Conservation (phyloP, 345 rosid species). For the sweet orange (Citrus sinensis) region DNA sequence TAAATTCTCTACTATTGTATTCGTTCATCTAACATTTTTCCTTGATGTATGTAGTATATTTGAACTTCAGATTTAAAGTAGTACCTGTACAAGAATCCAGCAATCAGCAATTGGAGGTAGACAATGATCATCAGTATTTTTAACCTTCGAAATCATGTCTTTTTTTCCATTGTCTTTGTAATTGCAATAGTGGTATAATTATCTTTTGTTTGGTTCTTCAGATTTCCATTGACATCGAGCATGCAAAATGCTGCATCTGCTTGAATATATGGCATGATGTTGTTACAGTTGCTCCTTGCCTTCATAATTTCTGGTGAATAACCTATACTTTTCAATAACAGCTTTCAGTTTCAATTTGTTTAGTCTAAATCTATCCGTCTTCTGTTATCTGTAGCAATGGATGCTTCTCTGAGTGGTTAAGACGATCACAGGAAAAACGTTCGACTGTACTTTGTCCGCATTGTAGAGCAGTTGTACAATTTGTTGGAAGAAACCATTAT, state of each 20-base stretch:
- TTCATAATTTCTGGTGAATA: conserved; percentile 87
- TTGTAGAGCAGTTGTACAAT: conserved; percentile 81
- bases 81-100: conserved; percentile 45
- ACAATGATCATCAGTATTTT: conserved; percentile 4
- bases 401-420: conserved; percentile 95
- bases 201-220: conserved; percentile 25
- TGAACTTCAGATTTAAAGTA: conserved; percentile 67
- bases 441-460: conserved; percentile 77
- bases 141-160: background rate
- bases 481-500: conserved; percentile 85
- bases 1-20: background rate
- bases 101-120: conserved; percentile 54
- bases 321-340: background rate
- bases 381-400: conserved; percentile 68
- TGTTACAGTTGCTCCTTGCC: conserved; percentile 91
- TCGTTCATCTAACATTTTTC: background rate
- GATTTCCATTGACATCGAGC: conserved; percentile 68
- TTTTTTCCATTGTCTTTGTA: background rate
- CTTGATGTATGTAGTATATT: conserved; percentile 39
- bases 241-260: conserved; percentile 92
- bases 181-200: background rate
- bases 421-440: conserved; percentile 68
- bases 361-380: conserved; percentile 20
- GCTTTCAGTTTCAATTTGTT: conserved; percentile 3
- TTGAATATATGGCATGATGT: conserved; percentile 92